These are phyloP conservation scores for Colletotrichum viniferum DNA, from an alignment of 2,329 filamentous ascomycete genomes.

Conservation along the genomic window DNA sequence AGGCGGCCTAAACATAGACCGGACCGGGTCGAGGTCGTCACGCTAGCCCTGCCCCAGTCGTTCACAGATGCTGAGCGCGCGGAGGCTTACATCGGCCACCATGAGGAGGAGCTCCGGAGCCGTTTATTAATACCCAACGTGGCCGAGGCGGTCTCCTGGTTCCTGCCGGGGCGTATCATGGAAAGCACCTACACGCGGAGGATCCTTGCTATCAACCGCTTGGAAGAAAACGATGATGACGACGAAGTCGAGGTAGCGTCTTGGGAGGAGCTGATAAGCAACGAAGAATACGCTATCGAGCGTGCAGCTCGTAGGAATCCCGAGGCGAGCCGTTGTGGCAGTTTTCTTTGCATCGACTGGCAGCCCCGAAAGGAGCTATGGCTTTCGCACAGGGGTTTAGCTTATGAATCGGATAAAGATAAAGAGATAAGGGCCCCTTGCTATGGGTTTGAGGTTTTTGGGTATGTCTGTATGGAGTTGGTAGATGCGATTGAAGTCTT, in stretches of 20 bases:
- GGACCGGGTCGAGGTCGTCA: not conserved
- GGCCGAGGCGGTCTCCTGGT: not conserved
- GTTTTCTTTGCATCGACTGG: not conserved
- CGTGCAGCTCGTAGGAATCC: not conserved
- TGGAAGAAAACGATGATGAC: not conserved
- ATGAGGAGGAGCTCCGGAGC: not conserved
- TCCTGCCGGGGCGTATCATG: not conserved
- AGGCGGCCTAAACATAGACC: not conserved
- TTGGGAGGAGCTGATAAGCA: not conserved
- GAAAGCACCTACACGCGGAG: not conserved
- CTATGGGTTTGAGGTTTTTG: not conserved
- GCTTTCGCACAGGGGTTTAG: not conserved
- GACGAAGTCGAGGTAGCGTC: not conserved
- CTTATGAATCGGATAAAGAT: not conserved
- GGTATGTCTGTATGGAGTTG: not conserved
- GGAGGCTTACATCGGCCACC: not conserved
- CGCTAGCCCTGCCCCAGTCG: not conserved
- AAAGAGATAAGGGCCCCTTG: fast-evolving
- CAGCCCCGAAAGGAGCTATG: not conserved
- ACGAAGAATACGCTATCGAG: not conserved
- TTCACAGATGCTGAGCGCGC: not conserved
- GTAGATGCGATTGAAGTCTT: not conserved
- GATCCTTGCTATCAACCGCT: not conserved
- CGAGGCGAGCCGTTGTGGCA: not conserved
- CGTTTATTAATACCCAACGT: not conserved